Conservation (phyloP, 2,329 filamentous ascomycete genomes). For the Arachnomyces sp. region DNA sequence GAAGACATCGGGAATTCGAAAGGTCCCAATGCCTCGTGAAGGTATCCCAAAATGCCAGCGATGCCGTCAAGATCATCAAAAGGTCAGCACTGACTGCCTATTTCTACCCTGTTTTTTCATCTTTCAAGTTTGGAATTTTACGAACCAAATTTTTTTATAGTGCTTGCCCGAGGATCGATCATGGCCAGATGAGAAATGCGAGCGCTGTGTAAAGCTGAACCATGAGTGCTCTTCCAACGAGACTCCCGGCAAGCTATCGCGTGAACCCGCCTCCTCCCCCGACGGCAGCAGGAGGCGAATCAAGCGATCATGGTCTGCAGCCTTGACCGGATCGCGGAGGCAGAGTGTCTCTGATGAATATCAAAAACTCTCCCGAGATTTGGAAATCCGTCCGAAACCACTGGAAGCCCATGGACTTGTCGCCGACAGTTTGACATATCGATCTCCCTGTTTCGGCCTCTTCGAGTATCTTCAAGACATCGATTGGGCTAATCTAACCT, state of each 20-base stretch:
- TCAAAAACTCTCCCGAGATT: conserved; percentile 4
- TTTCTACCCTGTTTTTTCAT: neutral
- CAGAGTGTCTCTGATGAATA: conserved; percentile 6
- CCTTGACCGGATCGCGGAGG: too few species aligned
- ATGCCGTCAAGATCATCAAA: conserved; percentile 16
- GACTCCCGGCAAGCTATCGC: conserved; percentile 14
- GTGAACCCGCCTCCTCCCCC: conserved; percentile 9
- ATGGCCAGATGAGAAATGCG: conserved; percentile 16
- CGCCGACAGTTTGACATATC: conserved; percentile 3
- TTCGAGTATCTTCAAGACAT: conserved; percentile 14
- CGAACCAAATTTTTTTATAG: conserved; percentile 9
- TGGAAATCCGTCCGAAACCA: conserved; percentile 6
- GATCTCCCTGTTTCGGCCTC: conserved; percentile 12
- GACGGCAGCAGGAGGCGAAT: conserved; percentile 4
- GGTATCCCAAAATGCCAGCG: conserved; percentile 16
- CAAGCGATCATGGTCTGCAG: conserved; percentile 4
- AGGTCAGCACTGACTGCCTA: conserved; percentile 7
- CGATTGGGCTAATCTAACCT: conserved; percentile 13
- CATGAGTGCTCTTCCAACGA: conserved; percentile 17
- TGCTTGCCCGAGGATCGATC: conserved; percentile 14
- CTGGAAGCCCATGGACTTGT: conserved; percentile 3
- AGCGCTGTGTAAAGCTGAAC: conserved; percentile 15
- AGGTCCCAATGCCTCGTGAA: conserved; percentile 13
- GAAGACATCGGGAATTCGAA: too few species aligned
- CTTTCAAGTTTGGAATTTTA: neutral